Percentiles rank a stretch among this genome's conserved stretches.
These are phyloP conservation scores for Coffea canephora DNA, from an alignment of 257 asterid species.

Conservation along the genomic window DNA sequence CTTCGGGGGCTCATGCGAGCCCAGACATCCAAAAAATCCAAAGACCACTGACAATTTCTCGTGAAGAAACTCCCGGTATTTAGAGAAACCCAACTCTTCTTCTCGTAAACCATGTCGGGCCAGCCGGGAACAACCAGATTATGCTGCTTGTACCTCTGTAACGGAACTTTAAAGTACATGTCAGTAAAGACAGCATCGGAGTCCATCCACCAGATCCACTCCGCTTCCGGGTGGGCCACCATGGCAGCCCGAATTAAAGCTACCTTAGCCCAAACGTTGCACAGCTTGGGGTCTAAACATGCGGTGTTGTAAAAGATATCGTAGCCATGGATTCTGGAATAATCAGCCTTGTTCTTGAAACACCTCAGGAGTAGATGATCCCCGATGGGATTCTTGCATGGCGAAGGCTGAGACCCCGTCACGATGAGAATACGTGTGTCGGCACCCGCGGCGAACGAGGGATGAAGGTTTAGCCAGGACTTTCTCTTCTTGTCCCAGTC, in stretches of 20 bases:
- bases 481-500: slow-evolving; percentile 67
- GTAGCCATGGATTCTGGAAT: slow-evolving; percentile 56
- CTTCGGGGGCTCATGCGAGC: slow-evolving; percentile 34
- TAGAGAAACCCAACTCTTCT: slow-evolving; percentile 16
- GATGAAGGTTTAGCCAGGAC: slow-evolving; percentile 54
- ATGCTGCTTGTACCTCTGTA: slow-evolving; percentile 14
- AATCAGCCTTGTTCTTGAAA: slow-evolving; percentile 75
- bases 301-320: slow-evolving; percentile 58
- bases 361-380: slow-evolving; percentile 54
- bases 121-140: slow-evolving; percentile 22
- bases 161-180: slow-evolving; percentile 18
- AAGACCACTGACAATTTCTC: slow-evolving; percentile 20
- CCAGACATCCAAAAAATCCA: slow-evolving; percentile 20
- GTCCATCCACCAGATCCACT: slow-evolving; percentile 25
- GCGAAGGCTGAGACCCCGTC: slow-evolving; percentile 64
- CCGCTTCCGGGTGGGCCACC: slow-evolving; percentile 24
- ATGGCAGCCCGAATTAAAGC: slow-evolving; percentile 6
- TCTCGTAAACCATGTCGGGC: slow-evolving; percentile 18
- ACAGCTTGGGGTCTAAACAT: slow-evolving; percentile 12
- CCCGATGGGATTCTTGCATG: slow-evolving; percentile 59
- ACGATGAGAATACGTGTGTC: slow-evolving; percentile 50
- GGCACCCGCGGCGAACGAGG: slow-evolving; percentile 18
- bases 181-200: slow-evolving; percentile 23
- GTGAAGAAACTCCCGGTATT: slow-evolving; percentile 19
- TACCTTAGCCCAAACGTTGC: slow-evolving; percentile 20